A percentile compares a stretch with the other conserved stretches of the same genome.
Evolutionary conservation across 441 rosid genomes (phyloP).

Genomic region (Lepidium campestre): DNA sequence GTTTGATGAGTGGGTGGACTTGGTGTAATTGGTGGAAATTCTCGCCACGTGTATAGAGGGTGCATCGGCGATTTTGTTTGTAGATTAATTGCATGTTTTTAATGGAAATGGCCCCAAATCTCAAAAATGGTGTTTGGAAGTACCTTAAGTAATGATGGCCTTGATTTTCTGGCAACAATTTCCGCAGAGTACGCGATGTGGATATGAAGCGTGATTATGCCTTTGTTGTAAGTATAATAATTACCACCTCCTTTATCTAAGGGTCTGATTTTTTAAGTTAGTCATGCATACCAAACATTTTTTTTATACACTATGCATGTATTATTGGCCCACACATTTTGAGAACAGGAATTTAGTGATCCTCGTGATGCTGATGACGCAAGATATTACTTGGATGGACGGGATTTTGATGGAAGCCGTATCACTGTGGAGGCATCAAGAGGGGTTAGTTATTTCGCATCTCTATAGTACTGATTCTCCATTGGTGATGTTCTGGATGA

Average conservation of each 20-base stretch:
- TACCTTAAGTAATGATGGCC: constrained; percentile 64
- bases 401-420: constrained; percentile 66
- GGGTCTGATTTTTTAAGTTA: neutral
- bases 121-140: constrained; percentile 49
- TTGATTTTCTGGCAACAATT: constrained; percentile 73
- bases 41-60: constrained; percentile 52
- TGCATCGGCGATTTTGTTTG: constrained; percentile 56
- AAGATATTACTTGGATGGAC: constrained; percentile 54
- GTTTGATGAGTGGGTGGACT: constrained; percentile 68
- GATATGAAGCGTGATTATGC: constrained; percentile 86
- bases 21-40: constrained; percentile 52
- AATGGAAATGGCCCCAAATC: constrained; percentile 42
- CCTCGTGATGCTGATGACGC: constrained; percentile 80
- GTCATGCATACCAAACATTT: neutral
- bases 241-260: neutral
- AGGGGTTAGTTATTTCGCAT: constrained; percentile 38
- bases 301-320: neutral
- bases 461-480: neutral
- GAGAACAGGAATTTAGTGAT: constrained; percentile 60
- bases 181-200: constrained; percentile 75
- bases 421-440: constrained; percentile 62
- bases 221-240: constrained; percentile 53
- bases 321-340: neutral
- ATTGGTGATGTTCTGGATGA: neutral
- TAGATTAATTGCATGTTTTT: constrained; percentile 44